These are phyloP conservation scores for Avena atlantica DNA, from an alignment of 176 grass and related monocot species.

Conservation along the genomic window DNA sequence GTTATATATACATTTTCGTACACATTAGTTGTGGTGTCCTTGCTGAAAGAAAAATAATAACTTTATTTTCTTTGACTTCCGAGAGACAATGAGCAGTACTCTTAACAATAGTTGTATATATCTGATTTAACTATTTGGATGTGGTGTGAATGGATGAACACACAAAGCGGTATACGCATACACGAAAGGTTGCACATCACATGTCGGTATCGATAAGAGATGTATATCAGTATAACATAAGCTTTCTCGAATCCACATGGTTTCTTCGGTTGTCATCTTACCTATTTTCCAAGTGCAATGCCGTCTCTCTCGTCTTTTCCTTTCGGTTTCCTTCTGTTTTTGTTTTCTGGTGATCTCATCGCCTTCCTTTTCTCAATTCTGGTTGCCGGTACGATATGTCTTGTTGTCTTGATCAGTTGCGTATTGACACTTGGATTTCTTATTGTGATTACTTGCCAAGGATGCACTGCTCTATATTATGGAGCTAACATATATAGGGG, in stretches of 20 bases:
- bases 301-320: constrained; percentile 53
- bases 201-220: constrained; percentile 47
- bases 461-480: neutral
- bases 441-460: neutral
- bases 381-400: constrained; percentile 39
- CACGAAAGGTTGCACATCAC: constrained; percentile 53
- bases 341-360: constrained; percentile 48
- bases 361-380: constrained; percentile 35
- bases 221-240: constrained; percentile 38
- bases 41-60: constrained; percentile 5
- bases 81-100: constrained; percentile 26
- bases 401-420: constrained; percentile 37
- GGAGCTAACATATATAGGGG: neutral
- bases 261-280: constrained; percentile 48
- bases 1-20: constrained; percentile 40
- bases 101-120: neutral
- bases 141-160: constrained; percentile 37
- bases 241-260: constrained; percentile 27
- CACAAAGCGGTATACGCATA: constrained; percentile 25
- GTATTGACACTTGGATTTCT: constrained; percentile 28
- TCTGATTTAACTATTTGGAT: constrained; percentile 31
- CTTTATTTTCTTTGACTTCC: constrained; percentile 48
- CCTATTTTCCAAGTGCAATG: constrained; percentile 55
- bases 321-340: constrained; percentile 50
- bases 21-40: constrained; percentile 55